Evolutionary conservation across 345 rosid species (phyloP), one percentile per base, ranked within the genome.

Genomic region (Carallia pectinifolia): DNA sequence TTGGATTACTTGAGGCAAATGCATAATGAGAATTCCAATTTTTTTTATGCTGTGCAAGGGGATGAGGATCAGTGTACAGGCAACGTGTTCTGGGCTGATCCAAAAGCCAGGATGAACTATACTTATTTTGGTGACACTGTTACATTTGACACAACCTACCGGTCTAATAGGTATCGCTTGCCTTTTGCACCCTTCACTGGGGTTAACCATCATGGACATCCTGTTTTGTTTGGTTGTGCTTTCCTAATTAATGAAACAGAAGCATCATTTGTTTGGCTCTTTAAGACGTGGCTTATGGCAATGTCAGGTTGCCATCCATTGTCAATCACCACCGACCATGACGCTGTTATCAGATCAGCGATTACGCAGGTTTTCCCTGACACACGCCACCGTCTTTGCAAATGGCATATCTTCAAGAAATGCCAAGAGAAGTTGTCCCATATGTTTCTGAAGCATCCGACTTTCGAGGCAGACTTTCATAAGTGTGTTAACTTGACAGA

Each of bases 151-250:
- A 85, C 92, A 7, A 66, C 78, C 0, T 89, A 86, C 71, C 77
- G 76, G 66, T 71, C 69, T 5, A 82, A 74, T 56, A 65, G 71
- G 30, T 77, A 78, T 52, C 83, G 75, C 69, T 80, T 87, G 17
- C 97, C 97, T 0, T 85, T 90, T 73, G 94, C 86, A 34, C 85
- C 97, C 2, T 87, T 90, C 62, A 81, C 88, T 0, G 97, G 97
- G 48, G 30, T 87, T 55, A 90, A 90, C 74, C 92, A 90, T 76
- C 97, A 90, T 36, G 88, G 87, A 7, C 92, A 85, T 58, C 94
- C 97, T 5, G 82, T 87, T 61, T 80, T 90, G 76, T 85, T 90
- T 54, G 97, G 97, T 4, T 85, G 87, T 70, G 97, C 89, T 13
- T 66, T 90, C 61, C 64, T 90, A 53, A 64, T 84, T 54, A 85